These are phyloP conservation scores for Singerocomus rubriflavus DNA, from an alignment of 1,284 basidiomycete genomes.

Conservation along the genomic window DNA sequence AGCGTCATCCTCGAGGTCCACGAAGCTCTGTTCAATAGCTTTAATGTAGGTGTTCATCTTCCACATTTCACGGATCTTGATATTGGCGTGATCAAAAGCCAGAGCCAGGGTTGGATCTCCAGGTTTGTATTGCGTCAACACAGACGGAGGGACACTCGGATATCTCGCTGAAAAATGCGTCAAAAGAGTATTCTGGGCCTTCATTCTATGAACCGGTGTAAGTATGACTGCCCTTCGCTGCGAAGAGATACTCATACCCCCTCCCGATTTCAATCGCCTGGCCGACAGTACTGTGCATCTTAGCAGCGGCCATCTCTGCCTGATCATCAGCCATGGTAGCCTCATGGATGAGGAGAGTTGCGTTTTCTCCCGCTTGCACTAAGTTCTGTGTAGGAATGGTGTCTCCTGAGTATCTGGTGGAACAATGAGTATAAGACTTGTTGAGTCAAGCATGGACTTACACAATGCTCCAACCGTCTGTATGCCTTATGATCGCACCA, in stretches of 20 bases:
- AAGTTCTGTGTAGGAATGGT: constrained; percentile 77
- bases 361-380: constrained; percentile 60
- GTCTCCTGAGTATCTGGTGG: constrained; percentile 76
- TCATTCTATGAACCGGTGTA: constrained; percentile 56
- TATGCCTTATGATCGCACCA: constrained; percentile 66
- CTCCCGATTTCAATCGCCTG: constrained; percentile 81
- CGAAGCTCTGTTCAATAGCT: constrained; percentile 67
- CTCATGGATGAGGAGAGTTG: constrained; percentile 90
- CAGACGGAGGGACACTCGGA: constrained; percentile 68
- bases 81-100: constrained; percentile 78
- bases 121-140: constrained; percentile 15
- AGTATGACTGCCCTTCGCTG: background rate
- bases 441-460: constrained; percentile 38
- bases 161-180: constrained; percentile 97
- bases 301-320: constrained; percentile 66
- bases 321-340: constrained; percentile 85
- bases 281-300: constrained; percentile 88
- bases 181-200: constrained; percentile 77
- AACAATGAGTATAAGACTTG: constrained; percentile 2
- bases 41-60: constrained; percentile 73
- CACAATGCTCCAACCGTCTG: constrained; percentile 80
- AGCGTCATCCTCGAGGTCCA: constrained; percentile 46
- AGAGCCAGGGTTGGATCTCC: constrained; percentile 56
- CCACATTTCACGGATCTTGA: constrained; percentile 78
- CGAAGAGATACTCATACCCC: constrained; percentile 42